Base-by-base conservation (phyloP, 306 rosid species). In the Lathyrus tuberosus region DNA sequence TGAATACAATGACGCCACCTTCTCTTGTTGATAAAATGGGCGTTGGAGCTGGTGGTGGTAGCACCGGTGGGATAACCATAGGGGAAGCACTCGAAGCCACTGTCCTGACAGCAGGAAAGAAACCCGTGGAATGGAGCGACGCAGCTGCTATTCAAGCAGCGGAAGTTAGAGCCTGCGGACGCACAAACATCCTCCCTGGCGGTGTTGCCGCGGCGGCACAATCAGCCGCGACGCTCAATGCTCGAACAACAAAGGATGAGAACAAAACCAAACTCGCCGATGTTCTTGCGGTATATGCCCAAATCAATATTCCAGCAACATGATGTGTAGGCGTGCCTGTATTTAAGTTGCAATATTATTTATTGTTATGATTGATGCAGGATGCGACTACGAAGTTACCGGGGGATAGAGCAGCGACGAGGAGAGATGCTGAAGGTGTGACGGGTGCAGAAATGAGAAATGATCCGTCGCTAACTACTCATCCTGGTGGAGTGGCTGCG, bases 141-240 rank as follows among this genome's bases (percentile, higher is more conserved):
- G 93, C 88, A 0, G 96, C 96, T 0, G 96, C 97, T 0, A 91
- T 88, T 59, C 96, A 91, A 54, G 97, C 96, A 0, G 96, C 96
- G 0, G 96, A 86, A 74, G 88, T 82, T 12, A 80, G 93, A 70
- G 96, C 96, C 35, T 86, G 89, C 0, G 88, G 97, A 0, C 80
- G 86, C 4, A 86, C 86, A 40, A 82, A 73, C 83, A 82, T 85
- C 7, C 80, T 84, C 28, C 91, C 91, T 0, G 89, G 89, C 0
- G 88, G 96, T 12, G 86, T 91, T 4, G 96, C 93, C 0, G 91
- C 93, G 0, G 85, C 85, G 0, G 92, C 97, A 0, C 97, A 91
- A 48, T 91, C 92, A 0, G 93, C 97, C 0, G 91, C 97, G 6
- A 85, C 88, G 3, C 75, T 72, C 24, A 88, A 86, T 71, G 86